Base-by-base conservation (phyloP, 768 basidiomycete species). In the Pholiota molesta region DNA sequence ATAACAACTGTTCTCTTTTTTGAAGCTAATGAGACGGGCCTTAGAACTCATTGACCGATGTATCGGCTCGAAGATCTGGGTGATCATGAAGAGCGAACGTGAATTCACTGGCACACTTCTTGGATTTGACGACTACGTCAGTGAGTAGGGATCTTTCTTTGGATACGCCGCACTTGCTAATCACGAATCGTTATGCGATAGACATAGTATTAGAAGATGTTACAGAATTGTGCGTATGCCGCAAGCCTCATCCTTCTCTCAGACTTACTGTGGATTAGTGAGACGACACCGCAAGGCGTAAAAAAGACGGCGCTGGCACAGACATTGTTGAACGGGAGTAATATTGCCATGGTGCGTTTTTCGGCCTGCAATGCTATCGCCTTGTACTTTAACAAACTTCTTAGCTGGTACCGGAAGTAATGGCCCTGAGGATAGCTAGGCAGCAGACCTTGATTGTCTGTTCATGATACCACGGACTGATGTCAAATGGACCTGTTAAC, bases 91-190 rank as follows among this genome's bases (percentile, higher is more conserved):
- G 80, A 89, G 84, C 68, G 95, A 99, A 64, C 90, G 95, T 51
- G 97, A 99, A 78, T 99, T 98, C 77, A 93, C 92, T 23, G 97
- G 97, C 11, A 97, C 89, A 2, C 81, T 99, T 44, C 83, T 97
- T 35, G 97, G 97, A 2, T 99, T 99, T 69, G 97, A 99, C 73
- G 97, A 99, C 77, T 99, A 97, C 75, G 97, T 99, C 75, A 99
- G 97, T 98, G 74, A 85, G 97, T 96, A 42, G 31, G 11, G 57
- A 9, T 28, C 29, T 52, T 37, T 40, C 21, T 28, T 13, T 59
- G n/a, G 44, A 33, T 49, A 26, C 17, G 26, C 57, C 47, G 31
- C 19, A 52, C 11, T 16, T 40, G 29, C 47, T 51, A 7, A 61
- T 60, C 31, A 26, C 42, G 63, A 31, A 23, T 28, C 39, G 29